Evolutionary conservation across 805 yeast genomes (phyloP).

Genomic region (Hanseniaspora valbyensis): DNA sequence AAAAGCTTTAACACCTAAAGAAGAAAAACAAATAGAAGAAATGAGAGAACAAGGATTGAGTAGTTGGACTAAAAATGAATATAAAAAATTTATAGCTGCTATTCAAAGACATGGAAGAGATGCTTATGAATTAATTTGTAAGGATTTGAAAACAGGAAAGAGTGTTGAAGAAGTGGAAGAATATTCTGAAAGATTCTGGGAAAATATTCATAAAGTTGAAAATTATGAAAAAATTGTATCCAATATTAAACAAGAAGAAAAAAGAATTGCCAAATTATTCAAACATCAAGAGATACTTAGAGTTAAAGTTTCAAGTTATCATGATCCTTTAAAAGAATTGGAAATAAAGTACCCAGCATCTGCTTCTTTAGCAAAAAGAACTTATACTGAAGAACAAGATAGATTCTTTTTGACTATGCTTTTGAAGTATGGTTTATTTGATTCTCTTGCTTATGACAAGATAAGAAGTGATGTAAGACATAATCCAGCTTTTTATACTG

Average conservation of each 20-base stretch:
- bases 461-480: constrained; percentile 64
- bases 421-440: constrained; percentile 69
- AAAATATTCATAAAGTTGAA: constrained; percentile 63
- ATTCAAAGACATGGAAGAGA: constrained; percentile 75
- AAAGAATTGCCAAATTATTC: constrained; percentile 50
- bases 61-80: constrained; percentile 82
- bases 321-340: constrained; percentile 71
- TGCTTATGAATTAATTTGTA: constrained; percentile 54
- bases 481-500: constrained; percentile 71
- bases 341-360: constrained; percentile 56
- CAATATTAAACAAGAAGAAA: constrained; percentile 85
- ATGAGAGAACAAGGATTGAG: constrained; percentile 62
- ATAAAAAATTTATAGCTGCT: constrained; percentile 63
- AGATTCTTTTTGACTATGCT: constrained; percentile 72
- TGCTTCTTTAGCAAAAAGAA: constrained; percentile 49
- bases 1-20: constrained; percentile 73
- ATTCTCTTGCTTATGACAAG: constrained; percentile 65
- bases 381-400: constrained; percentile 83
- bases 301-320: constrained; percentile 57
- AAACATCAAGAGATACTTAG: constrained; percentile 71
- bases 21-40: constrained; percentile 33
- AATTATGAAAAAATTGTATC: constrained; percentile 75
- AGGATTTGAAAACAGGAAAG: constrained; percentile 68
- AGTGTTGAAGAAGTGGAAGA: constrained; percentile 65
- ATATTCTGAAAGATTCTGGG: constrained; percentile 77